phyloP scores from a whole-genome alignment of 1,284 basidiomycete genomes.

The Ganoderma boninense region DNA sequence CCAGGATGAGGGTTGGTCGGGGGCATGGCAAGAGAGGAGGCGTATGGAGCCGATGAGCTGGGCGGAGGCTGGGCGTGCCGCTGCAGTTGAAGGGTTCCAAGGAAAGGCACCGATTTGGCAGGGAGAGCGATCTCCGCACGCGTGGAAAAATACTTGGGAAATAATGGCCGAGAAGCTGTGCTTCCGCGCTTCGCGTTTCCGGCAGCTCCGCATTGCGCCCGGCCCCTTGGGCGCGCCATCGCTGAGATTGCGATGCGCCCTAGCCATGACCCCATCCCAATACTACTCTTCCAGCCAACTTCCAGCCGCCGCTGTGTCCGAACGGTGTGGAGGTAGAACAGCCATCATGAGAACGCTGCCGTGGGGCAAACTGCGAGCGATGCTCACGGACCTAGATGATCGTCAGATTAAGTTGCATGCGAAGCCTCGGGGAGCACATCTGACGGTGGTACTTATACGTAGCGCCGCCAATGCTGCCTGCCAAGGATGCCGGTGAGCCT shows the following conservation, averaged over 20 bases:
- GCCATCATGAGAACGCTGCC: neutral
- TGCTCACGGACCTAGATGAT: neutral
- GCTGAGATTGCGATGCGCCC: neutral
- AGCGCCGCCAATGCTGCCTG: neutral
- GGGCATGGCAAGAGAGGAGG: neutral
- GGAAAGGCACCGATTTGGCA: neutral
- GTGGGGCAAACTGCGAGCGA: neutral
- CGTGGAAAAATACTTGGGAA: neutral
- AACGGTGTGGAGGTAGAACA: too few species aligned
- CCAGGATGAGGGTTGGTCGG: neutral
- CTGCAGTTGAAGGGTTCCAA: neutral
- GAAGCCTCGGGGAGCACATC: neutral
- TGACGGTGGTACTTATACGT: too few species aligned
- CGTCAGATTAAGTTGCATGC: neutral
- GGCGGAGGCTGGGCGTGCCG: neutral
- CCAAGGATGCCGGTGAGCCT: neutral
- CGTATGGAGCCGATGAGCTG: neutral
- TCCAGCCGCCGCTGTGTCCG: too few species aligned
- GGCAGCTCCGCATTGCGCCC: slow-evolving; percentile 3
- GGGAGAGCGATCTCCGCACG: neutral
- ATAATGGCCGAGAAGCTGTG: slow-evolving; percentile 2
- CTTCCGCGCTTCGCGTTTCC: slow-evolving; percentile 3
- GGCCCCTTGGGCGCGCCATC: neutral
- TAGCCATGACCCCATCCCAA: neutral
- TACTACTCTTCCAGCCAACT: too few species aligned